Base-by-base conservation (phyloP, 805 yeast species). In the Kodamaea kaohsiungensis region DNA sequence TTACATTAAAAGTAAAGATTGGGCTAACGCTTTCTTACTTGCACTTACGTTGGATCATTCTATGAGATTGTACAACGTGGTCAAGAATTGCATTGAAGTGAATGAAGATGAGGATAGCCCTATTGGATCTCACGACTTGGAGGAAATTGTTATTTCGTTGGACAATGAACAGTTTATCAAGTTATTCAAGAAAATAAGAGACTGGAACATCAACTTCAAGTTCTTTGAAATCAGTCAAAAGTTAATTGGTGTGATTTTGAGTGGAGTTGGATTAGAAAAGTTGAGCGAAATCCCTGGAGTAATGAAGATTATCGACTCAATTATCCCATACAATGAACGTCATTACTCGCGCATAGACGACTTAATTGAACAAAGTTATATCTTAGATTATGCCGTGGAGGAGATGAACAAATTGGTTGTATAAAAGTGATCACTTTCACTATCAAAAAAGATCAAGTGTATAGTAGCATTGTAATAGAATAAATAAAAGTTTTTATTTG, bases 131-230 rank as follows among this genome's bases (percentile, higher is more conserved):
- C 61, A 68, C 43, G 76, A 80, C 46, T 79, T 95, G 46, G 97
- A 91, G 61, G 66, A 75, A 13, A 81, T 87, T 9, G 80, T 95
- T 43, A 73, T 79, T 3, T 67, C 70, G 10, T 77, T 95, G 53
- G 80, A 75, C 22, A 74, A 81, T 35, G 87, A 84, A 1, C 89
- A 88, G 63, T 69, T 92, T 19, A 61, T 79, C 43, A 65, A 75
- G 10, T 68, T 95, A 19, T 80, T 95, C 68, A 82, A 83, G 64
- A 85, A 96, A 63, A 78, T 92, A 17, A 83, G 98, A 62, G 96
- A 91, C 66, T 95, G 99, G 99, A 95, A 95, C 68, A 87, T 96
- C 46, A 93, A 91, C 68, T 88, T 89, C 51, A 84, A 85, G 64
- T 85, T 90, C 38, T 89, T 89, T 64, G 84, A 81, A 50, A 81